phyloP scores from a whole-genome alignment of 2,329 filamentous ascomycete genomes.

The Periglandula ipomoeae region DNA sequence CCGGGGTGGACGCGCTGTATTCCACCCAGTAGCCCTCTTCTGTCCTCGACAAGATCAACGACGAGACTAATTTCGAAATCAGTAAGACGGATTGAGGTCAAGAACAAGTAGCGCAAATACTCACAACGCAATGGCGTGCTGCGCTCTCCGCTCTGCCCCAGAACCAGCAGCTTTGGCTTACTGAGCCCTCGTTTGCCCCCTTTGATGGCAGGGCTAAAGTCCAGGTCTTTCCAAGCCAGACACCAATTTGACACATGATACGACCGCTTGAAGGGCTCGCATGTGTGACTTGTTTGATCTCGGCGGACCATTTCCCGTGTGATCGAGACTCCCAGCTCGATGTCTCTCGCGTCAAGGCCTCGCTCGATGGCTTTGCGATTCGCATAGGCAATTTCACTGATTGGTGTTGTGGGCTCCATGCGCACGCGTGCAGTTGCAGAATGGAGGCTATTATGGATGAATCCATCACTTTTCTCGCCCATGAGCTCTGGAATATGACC shows the following conservation, averaged over 20 bases:
- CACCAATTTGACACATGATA: slow-evolving; percentile 4
- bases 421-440: not conserved
- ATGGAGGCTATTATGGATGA: slow-evolving; percentile 3
- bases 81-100: too few species aligned
- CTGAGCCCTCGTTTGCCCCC: not conserved
- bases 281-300: not conserved
- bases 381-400: slow-evolving; percentile 1
- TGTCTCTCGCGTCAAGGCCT: not conserved
- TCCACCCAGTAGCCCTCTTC: slow-evolving; percentile 6
- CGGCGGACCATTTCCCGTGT: slow-evolving; percentile 1
- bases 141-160: slow-evolving; percentile 1
- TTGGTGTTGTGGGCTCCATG: not conserved
- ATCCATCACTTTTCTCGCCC: not conserved
- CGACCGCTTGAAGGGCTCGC: slow-evolving; percentile 2
- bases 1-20: not conserved
- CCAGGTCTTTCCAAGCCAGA: slow-evolving; percentile 3
- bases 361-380: slow-evolving; percentile 3
- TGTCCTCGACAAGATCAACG: not conserved
- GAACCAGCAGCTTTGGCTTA: slow-evolving; percentile 1
- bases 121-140: not conserved
- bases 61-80: too few species aligned
- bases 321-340: not conserved
- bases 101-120: too few species aligned
- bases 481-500: not conserved
- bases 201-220: slow-evolving; percentile 1